These are phyloP conservation scores for Suillus sp. DNA, from an alignment of 768 basidiomycete species.

Conservation along the genomic window DNA sequence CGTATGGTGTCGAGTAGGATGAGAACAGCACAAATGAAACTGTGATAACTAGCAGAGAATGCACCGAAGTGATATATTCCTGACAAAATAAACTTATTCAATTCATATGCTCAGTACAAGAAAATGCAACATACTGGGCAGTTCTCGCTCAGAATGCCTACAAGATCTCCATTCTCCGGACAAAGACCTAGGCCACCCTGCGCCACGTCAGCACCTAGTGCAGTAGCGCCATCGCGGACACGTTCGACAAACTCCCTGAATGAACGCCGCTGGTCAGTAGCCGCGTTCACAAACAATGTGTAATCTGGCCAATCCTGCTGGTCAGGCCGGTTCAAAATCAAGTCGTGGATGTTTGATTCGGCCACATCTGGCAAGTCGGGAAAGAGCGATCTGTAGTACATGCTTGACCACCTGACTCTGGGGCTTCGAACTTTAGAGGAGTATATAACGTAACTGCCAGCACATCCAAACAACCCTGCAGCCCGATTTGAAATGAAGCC, in stretches of 20 bases:
- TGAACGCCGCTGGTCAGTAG: slow-evolving; percentile 44
- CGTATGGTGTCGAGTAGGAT: slow-evolving; percentile 49
- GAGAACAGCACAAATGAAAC: slow-evolving; percentile 51
- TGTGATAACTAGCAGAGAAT: slow-evolving; percentile 44
- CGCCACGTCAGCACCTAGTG: slow-evolving; percentile 43
- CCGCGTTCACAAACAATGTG: slow-evolving; percentile 52
- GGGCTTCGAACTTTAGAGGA: background rate
- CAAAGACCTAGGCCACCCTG: slow-evolving; percentile 57
- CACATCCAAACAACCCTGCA: too few relatives aligned
- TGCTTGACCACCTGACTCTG: slow-evolving; percentile 19
- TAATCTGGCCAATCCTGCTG: slow-evolving; percentile 53
- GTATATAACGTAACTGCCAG: too few relatives aligned
- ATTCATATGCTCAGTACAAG: background rate
- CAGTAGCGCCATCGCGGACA: slow-evolving; percentile 53
- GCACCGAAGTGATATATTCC: slow-evolving; percentile 50
- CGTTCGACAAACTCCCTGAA: slow-evolving; percentile 47
- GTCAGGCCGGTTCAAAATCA: slow-evolving; percentile 52
- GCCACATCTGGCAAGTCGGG: slow-evolving; percentile 49
- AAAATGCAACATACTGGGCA: slow-evolving; percentile 46
- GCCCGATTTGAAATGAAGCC: too few relatives aligned
- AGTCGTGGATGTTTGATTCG: slow-evolving; percentile 48
- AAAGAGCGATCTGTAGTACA: slow-evolving; percentile 55
- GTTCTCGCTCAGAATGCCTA: slow-evolving; percentile 70
- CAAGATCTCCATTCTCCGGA: slow-evolving; percentile 48
- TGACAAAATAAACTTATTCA: slow-evolving; percentile 20